Evolutionary conservation across 2,329 filamentous ascomycete species (phyloP), one percentile per base, ranked within the genome.

Genomic region (Dothistroma septosporum): DNA sequence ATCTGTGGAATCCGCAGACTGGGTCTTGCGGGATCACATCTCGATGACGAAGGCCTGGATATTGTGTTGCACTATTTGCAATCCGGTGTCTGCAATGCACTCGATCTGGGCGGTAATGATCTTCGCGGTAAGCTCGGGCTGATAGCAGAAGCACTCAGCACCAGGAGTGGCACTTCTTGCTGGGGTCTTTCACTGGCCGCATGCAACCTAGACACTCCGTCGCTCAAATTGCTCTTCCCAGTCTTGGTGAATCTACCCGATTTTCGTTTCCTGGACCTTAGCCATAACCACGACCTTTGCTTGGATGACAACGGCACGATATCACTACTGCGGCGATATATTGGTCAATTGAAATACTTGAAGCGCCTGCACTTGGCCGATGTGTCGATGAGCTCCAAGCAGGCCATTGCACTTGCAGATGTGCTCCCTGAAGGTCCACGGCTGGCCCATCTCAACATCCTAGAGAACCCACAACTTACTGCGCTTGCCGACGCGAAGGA

Each of bases 381-480:
- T 75, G 91, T 95, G 22, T 86, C 87, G 46, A 85, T 99, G 79
- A 88, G 86, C 2, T 83, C 93, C 0, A 91, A 94, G 69, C 92
- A 97, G 76, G 90, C 88, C 8, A 97, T 97, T 72, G 90, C 91
- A 7, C 80, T 97, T 14, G 90, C 92, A 2, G 94, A 99, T 73
- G 86, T 97, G 35, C 78, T 97, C 7, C 92, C 94, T 0, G 94
- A 99, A 74, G 87, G 89, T 55, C 85, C 83, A 46, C 85, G 84
- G 47, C 81, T 99, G 35, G 92, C 92, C 8, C 93, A 97, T 76
- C 81, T 99, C 65, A 94, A 88, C 70, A 84, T 97, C 3, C 78
- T 96, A 44, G 90, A 94, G 66, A 99, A 99, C 69, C 82, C 86
- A 0, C 82, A 86, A 62, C 78, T 97, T 4, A 80, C 84, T 22